phyloP scores from a whole-genome alignment of 2,329 filamentous ascomycete genomes.

The Epicoccum sorghinum region DNA sequence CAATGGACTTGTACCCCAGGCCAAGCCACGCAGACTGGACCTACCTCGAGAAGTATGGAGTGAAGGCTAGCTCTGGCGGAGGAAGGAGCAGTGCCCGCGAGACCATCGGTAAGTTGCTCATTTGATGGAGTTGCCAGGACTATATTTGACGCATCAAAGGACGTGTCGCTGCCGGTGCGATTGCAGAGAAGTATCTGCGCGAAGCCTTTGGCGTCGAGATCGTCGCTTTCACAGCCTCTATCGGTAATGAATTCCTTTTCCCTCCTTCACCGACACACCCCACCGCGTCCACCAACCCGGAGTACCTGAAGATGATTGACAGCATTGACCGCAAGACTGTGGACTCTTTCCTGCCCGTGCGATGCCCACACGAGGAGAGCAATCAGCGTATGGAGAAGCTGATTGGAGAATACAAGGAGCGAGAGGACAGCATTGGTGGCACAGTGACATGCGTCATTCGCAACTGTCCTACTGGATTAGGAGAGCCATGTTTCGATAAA shows the following conservation, averaged over 20 bases:
- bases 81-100: constrained; percentile 91
- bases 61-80: constrained; percentile 88
- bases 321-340: constrained; percentile 76
- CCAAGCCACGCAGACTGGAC: constrained; percentile 97
- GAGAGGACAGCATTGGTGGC: constrained; percentile 87
- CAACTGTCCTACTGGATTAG: constrained; percentile 82
- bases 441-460: constrained; percentile 93
- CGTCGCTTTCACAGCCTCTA: constrained; percentile 84
- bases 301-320: constrained; percentile 76
- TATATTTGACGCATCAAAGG: constrained; percentile 51
- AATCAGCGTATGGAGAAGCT: constrained; percentile 75
- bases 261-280: constrained; percentile 70
- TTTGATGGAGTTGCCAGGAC: background rate
- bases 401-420: constrained; percentile 79
- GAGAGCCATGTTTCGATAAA: constrained; percentile 95
- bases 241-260: constrained; percentile 80
- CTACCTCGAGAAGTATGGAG: constrained; percentile 95
- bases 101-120: constrained; percentile 71
- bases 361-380: constrained; percentile 75
- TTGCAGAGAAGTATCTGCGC: constrained; percentile 89
- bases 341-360: constrained; percentile 82
- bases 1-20: constrained; percentile 89
- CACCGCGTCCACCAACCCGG: constrained; percentile 74
- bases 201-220: constrained; percentile 87
- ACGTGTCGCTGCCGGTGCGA: constrained; percentile 86